Evolutionary conservation across 169 alveolate genomes (phyloP).

Genomic region (Cryptosporidium viatorum): DNA sequence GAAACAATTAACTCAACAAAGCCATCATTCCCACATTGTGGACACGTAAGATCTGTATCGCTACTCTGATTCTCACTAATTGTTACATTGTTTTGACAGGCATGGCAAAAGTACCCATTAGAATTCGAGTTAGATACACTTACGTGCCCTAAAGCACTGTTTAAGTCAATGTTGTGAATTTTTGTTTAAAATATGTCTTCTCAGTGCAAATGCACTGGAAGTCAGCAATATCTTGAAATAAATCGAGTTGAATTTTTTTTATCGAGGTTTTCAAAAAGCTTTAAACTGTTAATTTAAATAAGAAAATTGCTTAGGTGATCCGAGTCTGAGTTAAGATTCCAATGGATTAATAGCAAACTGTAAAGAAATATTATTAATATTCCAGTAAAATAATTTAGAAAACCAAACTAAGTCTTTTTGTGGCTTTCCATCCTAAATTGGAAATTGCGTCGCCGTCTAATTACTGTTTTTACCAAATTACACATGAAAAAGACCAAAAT

Average conservation of each 20-base stretch:
- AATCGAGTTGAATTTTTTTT: background rate
- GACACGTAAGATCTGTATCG: constrained; percentile 59
- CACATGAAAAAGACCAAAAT: background rate
- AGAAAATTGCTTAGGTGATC: background rate
- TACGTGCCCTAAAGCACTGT: constrained; percentile 25
- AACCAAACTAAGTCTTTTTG: background rate
- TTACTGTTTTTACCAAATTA: background rate
- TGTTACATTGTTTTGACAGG: constrained; percentile 32
- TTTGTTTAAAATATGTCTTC: constrained; percentile 1
- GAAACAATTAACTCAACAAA: constrained; percentile 40
- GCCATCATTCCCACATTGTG: constrained; percentile 40
- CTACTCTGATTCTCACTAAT: background rate
- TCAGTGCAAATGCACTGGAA: background rate
- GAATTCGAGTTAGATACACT: background rate
- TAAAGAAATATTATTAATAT: background rate
- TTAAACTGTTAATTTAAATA: background rate
- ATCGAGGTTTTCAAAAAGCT: background rate
- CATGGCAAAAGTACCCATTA: constrained; percentile 58
- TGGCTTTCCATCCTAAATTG: background rate
- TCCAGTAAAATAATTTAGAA: background rate
- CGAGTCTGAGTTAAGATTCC: background rate
- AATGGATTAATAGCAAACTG: background rate
- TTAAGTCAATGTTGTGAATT: constrained; percentile 15
- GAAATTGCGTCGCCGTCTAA: constrained; percentile 74
- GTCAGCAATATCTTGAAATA: background rate